Conservation (phyloP, 768 basidiomycete genomes). For the Suillus variegatus region DNA sequence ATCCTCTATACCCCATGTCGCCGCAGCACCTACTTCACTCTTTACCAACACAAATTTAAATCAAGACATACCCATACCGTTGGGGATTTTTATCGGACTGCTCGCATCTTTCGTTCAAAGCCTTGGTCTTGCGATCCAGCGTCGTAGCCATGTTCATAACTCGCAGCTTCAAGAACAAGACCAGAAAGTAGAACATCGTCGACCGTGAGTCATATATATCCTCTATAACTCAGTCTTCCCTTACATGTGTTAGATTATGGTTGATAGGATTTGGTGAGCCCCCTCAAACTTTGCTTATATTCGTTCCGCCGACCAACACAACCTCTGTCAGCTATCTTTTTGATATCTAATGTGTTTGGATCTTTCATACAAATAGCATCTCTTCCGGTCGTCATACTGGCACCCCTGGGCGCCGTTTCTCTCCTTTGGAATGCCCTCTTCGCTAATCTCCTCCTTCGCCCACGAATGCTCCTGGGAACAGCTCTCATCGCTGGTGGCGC, state of each 20-base stretch:
- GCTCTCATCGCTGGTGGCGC: slow-evolving; percentile 87
- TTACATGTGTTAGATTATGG: slow-evolving; percentile 66
- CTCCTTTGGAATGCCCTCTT: slow-evolving; percentile 95
- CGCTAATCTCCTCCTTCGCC: slow-evolving; percentile 77
- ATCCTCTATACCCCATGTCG: slow-evolving; percentile 1
- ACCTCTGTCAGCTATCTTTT: slow-evolving; percentile 57
- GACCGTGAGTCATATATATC: slow-evolving; percentile 61
- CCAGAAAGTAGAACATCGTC: slow-evolving; percentile 69
- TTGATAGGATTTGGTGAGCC: slow-evolving; percentile 71
- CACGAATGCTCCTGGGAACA: slow-evolving; percentile 85
- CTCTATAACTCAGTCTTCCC: neutral
- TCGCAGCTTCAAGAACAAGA: slow-evolving; percentile 65
- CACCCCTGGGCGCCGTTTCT: slow-evolving; percentile 89
- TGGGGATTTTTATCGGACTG: slow-evolving; percentile 60
- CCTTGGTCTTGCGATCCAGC: slow-evolving; percentile 87
- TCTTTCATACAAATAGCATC: slow-evolving; percentile 92
- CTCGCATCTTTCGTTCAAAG: slow-evolving; percentile 88
- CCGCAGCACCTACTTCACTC: neutral
- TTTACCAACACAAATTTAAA: slow-evolving; percentile 11
- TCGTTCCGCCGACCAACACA: slow-evolving; percentile 7
- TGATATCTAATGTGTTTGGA: slow-evolving; percentile 85
- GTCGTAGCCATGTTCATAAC: slow-evolving; percentile 89
- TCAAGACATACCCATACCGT: slow-evolving; percentile 39
- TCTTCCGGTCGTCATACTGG: slow-evolving; percentile 92
- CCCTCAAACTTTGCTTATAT: neutral